Percentiles rank a stretch among this genome's conserved stretches.
phyloP scores from a whole-genome alignment of 176 grass and related monocot species.

The Paspalum vaginatum region DNA sequence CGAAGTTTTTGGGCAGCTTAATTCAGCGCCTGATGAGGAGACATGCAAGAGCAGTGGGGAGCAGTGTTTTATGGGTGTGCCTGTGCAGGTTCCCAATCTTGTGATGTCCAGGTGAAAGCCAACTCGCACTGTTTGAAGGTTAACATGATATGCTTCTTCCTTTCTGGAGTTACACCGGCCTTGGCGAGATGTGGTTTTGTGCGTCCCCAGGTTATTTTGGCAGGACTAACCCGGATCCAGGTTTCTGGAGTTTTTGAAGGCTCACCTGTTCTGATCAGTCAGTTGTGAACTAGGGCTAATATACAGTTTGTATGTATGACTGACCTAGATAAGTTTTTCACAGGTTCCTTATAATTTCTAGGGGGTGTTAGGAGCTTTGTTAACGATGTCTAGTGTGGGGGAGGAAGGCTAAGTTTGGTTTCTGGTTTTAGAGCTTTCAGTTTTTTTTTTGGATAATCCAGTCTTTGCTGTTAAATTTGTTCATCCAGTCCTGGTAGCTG shows the following conservation, averaged over 20 bases:
- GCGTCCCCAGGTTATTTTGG: constrained; percentile 61
- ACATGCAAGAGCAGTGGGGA: constrained; percentile 70
- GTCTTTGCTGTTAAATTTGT: constrained; percentile 18
- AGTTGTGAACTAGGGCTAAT: not conserved
- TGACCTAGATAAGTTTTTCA: constrained; percentile 35
- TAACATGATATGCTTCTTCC: constrained; percentile 22
- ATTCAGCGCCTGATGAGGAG: constrained; percentile 56
- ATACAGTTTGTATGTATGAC: constrained; percentile 44
- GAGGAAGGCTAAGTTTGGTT: constrained; percentile 12
- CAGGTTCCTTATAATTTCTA: not conserved
- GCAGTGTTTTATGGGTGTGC: constrained; percentile 46
- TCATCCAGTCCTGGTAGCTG: constrained; percentile 9
- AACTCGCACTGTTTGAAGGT: not conserved
- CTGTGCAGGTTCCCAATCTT: constrained; percentile 57
- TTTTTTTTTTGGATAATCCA: not conserved
- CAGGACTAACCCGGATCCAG: constrained; percentile 4
- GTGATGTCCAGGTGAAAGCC: constrained; percentile 73
- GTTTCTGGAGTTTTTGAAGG: constrained; percentile 27
- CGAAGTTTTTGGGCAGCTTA: constrained; percentile 53
- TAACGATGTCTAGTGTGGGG: not conserved
- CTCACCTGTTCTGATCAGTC: not conserved
- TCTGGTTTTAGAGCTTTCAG: constrained; percentile 17
- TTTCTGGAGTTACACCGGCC: constrained; percentile 31
- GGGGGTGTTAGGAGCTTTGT: not conserved
- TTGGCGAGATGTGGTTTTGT: constrained; percentile 67